phyloP scores from a whole-genome alignment of 768 basidiomycete species.

The Pulveroboletus sp. region DNA sequence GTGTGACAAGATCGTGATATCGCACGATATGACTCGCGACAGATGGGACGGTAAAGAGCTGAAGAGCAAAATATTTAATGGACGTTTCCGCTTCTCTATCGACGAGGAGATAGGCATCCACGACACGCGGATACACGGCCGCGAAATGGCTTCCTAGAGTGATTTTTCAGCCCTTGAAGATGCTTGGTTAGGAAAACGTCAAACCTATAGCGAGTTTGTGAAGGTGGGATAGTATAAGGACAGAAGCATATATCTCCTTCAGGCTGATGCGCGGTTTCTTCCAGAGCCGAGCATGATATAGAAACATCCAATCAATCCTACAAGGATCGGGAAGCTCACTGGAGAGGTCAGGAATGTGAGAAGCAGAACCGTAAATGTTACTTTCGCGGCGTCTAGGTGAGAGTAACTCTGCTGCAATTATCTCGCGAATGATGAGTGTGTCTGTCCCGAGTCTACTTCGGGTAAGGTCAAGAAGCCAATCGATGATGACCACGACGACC shows the following conservation, averaged over 20 bases:
- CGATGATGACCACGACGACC: constrained; percentile 75
- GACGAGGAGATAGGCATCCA: constrained; percentile 86
- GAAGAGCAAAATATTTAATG: constrained; percentile 88
- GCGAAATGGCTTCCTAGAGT: constrained; percentile 74
- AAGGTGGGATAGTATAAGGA: constrained; percentile 64
- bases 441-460: constrained; percentile 66
- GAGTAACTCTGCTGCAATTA: constrained; percentile 67
- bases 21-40: constrained; percentile 75
- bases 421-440: constrained; percentile 61
- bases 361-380: constrained; percentile 38
- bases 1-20: constrained; percentile 66
- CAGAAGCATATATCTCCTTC: constrained; percentile 77
- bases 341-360: constrained; percentile 34
- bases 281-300: constrained; percentile 84
- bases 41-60: constrained; percentile 89
- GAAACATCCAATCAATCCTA: constrained; percentile 67
- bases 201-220: constrained; percentile 77
- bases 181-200: constrained; percentile 3
- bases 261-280: constrained; percentile 75
- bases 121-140: constrained; percentile 77
- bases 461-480: constrained; percentile 82
- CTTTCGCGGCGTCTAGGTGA: constrained; percentile 53
- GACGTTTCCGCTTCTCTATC: constrained; percentile 95
- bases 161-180: constrained; percentile 2
- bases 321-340: constrained; percentile 46